Evolutionary conservation across 495 filamentous ascomycete species (phyloP).

Genomic region (Penicillium longicatenatum): DNA sequence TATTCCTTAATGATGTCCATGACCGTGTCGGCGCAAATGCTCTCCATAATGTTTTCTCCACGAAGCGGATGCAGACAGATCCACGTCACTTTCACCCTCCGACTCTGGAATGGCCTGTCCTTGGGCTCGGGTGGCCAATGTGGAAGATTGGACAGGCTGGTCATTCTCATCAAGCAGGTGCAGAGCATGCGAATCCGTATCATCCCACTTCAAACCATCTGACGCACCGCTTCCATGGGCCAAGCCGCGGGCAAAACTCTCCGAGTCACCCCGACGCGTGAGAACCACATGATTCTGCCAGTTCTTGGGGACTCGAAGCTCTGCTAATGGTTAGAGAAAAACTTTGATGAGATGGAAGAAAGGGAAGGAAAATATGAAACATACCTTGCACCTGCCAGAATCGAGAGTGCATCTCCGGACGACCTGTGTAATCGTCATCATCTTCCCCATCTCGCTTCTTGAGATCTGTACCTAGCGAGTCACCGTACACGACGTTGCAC

Average conservation of each 20-base stretch:
- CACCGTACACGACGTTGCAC: background rate
- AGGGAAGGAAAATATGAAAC: background rate
- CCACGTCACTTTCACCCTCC: too few relatives aligned
- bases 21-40: background rate
- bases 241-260: background rate
- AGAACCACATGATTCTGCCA: background rate
- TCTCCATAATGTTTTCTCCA: background rate
- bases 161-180: background rate
- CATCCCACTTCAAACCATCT: background rate
- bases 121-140: too few relatives aligned
- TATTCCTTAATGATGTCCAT: constrained; percentile 1
- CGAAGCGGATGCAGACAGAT: background rate
- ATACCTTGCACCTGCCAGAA: constrained; percentile 1
- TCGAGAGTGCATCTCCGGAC: background rate
- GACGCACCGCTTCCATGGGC: background rate
- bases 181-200: background rate
- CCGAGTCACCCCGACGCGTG: too few relatives aligned
- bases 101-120: too few relatives aligned
- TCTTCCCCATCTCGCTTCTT: background rate
- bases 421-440: background rate
- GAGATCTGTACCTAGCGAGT: background rate
- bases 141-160: background rate
- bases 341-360: too few relatives aligned
- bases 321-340: background rate
- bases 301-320: background rate